Conservation (phyloP, 2,329 filamentous ascomycete species). For the Furcasterigmium furcatum region DNA sequence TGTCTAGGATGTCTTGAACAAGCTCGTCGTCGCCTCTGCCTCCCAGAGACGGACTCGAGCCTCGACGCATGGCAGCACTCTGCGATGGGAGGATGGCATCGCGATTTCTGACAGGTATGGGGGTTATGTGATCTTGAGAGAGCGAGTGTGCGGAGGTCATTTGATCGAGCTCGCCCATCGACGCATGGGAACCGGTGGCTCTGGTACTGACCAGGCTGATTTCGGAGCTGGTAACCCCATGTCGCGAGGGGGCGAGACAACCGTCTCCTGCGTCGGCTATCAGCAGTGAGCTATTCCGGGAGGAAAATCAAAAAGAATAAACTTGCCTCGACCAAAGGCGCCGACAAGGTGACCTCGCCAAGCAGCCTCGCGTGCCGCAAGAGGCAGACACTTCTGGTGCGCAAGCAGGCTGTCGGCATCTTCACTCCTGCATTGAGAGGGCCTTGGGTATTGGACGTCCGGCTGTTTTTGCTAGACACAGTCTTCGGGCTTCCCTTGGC, state of each 20-base stretch:
- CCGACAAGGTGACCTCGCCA: not conserved
- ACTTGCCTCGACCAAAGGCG: not conserved
- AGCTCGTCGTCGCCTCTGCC: no score
- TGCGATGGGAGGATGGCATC: no score
- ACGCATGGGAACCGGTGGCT: not conserved
- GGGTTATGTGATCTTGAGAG: no score
- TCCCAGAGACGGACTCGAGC: no score
- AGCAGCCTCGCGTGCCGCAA: not conserved
- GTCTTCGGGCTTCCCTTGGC: not conserved
- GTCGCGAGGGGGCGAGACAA: not conserved
- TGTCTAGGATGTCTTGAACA: no score
- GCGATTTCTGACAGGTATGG: no score
- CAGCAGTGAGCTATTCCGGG: not conserved
- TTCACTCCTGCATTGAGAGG: conserved; percentile 7
- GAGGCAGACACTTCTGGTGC: not conserved
- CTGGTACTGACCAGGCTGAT: not conserved
- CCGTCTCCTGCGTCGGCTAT: not conserved
- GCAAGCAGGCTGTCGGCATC: not conserved
- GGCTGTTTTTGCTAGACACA: conserved; percentile 2
- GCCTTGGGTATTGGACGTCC: conserved; percentile 1
- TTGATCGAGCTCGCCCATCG: no score
- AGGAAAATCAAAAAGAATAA: not conserved
- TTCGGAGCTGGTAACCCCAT: not conserved
- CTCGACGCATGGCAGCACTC: no score
- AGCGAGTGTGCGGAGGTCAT: no score